Evolutionary conservation across 371 early-diverging fungal genomes (phyloP).

Genomic region (Catenaria anguillulae): DNA sequence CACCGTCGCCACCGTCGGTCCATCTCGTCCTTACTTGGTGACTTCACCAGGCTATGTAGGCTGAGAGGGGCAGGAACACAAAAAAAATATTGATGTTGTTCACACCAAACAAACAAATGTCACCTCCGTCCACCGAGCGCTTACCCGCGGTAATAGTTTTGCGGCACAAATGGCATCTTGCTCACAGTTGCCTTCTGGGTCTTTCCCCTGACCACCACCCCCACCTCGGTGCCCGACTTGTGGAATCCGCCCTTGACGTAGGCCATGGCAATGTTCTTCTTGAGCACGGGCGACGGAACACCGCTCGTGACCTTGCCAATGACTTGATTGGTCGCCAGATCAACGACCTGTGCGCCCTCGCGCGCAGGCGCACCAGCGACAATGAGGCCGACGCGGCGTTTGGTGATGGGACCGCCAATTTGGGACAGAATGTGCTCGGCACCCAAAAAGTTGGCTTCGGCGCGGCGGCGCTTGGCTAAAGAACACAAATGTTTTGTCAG

Average conservation of each 20-base stretch:
- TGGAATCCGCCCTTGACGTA: slow-evolving; percentile 74
- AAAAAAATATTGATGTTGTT: too few relatives aligned
- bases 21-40: too few relatives aligned
- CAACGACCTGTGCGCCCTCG: slow-evolving; percentile 15
- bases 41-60: too few relatives aligned
- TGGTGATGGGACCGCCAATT: slow-evolving; percentile 61
- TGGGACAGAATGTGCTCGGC: slow-evolving; percentile 68
- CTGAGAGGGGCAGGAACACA: too few relatives aligned
- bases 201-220: slow-evolving; percentile 76
- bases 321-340: neutral
- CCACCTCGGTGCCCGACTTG: slow-evolving; percentile 72
- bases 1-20: too few relatives aligned
- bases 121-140: too few relatives aligned
- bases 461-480: slow-evolving; percentile 67
- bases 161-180: slow-evolving; percentile 92
- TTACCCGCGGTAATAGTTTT: slow-evolving; percentile 44
- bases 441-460: slow-evolving; percentile 90
- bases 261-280: slow-evolving; percentile 95
- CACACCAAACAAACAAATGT: too few relatives aligned
- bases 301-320: slow-evolving; percentile 80
- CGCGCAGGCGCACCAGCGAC: slow-evolving; percentile 94
- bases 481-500: neutral
- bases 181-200: slow-evolving; percentile 62
- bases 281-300: slow-evolving; percentile 78
- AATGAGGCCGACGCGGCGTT: slow-evolving; percentile 76